Conservation (phyloP, 2,329 filamentous ascomycete genomes). For the Coniochaeta sp. region DNA sequence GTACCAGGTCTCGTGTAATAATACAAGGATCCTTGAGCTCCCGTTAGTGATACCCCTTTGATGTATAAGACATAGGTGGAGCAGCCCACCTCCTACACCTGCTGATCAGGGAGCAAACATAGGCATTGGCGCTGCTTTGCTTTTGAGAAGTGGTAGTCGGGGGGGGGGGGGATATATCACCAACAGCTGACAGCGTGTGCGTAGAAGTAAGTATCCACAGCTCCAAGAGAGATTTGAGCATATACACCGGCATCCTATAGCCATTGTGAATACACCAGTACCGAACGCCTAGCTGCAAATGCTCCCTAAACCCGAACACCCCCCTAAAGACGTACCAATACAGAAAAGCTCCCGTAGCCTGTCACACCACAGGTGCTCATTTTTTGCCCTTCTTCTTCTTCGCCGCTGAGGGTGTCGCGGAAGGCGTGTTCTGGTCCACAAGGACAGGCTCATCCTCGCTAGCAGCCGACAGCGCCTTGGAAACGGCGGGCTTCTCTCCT, state of each 20-base stretch:
- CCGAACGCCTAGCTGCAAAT: conserved; percentile 2
- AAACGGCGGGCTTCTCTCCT: conserved; percentile 33
- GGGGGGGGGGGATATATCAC: too few species aligned
- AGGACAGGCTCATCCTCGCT: conserved; percentile 73
- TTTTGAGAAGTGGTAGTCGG: too few species aligned
- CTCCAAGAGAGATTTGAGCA: neutral
- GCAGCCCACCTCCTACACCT: too few species aligned
- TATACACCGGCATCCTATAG: neutral
- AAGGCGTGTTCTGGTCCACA: conserved; percentile 51
- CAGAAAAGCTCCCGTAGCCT: neutral
- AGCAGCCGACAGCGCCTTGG: conserved; percentile 22
- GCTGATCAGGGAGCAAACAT: too few species aligned
- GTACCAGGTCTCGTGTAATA: neutral
- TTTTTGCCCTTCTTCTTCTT: conserved; percentile 63
- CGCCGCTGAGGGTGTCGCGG: conserved; percentile 27
- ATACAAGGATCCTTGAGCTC: neutral
- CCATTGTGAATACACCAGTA: neutral
- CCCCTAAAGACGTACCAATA: neutral
- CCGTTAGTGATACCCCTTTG: neutral
- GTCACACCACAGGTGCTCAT: conserved; percentile 17
- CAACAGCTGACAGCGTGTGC: too few species aligned
- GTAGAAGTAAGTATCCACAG: neutral
- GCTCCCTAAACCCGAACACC: neutral
- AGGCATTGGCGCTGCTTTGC: too few species aligned
- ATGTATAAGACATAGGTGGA: too few species aligned